These are phyloP conservation scores for Aquanectria penicillioides DNA, from an alignment of 2,329 filamentous ascomycete species.

Conservation along the genomic window DNA sequence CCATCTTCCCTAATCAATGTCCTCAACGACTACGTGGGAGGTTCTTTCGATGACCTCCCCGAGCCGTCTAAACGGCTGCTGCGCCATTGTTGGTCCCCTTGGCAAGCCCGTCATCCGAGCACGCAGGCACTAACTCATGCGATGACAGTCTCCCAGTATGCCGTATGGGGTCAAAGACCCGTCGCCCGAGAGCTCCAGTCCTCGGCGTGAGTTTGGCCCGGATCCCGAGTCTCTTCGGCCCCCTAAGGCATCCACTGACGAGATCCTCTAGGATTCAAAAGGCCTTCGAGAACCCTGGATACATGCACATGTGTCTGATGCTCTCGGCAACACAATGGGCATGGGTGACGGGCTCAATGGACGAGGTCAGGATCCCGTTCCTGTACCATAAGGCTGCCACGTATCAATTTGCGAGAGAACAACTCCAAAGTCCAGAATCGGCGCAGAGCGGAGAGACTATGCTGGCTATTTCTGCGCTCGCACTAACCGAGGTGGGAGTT, in stretches of 20 bases:
- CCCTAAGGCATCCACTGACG: constrained; percentile 25
- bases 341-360: constrained; percentile 57
- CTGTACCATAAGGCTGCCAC: constrained; percentile 58
- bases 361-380: constrained; percentile 56
- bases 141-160: constrained; percentile 52
- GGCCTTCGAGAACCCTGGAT: constrained; percentile 55
- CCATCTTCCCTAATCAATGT: constrained; percentile 32
- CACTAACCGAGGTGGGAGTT: constrained; percentile 53
- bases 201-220: constrained; percentile 39
- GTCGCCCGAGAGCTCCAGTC: constrained; percentile 49
- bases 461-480: constrained; percentile 55
- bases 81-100: constrained; percentile 40
- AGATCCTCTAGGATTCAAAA: constrained; percentile 49
- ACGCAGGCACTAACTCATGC: constrained; percentile 23
- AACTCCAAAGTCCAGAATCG: constrained; percentile 50
- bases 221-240: background rate
- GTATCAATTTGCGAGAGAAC: constrained; percentile 57
- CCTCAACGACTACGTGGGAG: constrained; percentile 44
- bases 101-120: background rate
- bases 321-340: constrained; percentile 58
- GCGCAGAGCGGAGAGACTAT: constrained; percentile 54
- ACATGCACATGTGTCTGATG: constrained; percentile 57
- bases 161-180: constrained; percentile 53
- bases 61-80: constrained; percentile 44
- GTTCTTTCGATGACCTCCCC: constrained; percentile 44